phyloP scores from a whole-genome alignment of 352 stramenopile species.

The Poterioochromonas sp. region DNA sequence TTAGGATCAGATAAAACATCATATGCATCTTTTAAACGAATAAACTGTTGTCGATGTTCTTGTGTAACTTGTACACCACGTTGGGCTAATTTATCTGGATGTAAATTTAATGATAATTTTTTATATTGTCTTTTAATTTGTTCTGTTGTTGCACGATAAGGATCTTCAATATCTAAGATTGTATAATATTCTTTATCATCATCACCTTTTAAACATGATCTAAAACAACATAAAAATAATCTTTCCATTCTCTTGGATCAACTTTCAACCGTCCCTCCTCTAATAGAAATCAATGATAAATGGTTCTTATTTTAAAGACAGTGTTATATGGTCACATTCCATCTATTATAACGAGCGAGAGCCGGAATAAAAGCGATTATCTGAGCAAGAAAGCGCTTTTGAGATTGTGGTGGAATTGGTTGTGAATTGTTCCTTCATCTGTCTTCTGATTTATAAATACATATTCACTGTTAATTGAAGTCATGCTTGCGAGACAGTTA shows the following conservation, averaged over 20 bases:
- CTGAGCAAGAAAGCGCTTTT: too few relatives aligned
- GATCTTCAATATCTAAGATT: background rate
- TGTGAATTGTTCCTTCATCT: too few relatives aligned
- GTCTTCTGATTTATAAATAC: too few relatives aligned
- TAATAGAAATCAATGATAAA: too few relatives aligned
- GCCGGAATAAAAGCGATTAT: too few relatives aligned
- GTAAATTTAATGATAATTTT: background rate
- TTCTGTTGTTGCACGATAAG: background rate
- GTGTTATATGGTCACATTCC: too few relatives aligned
- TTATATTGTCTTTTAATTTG: slow-evolving; percentile 6
- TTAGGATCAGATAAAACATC: slow-evolving; percentile 23
- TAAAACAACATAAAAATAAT: slow-evolving; percentile 21
- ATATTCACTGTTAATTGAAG: too few relatives aligned
- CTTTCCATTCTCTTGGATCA: background rate
- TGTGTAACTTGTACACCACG: background rate
- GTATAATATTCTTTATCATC: slow-evolving; percentile 23
- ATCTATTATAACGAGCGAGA: too few relatives aligned
- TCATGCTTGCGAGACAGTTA: too few relatives aligned
- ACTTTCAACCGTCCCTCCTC: slow-evolving; percentile 4
- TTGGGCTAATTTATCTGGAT: slow-evolving; percentile 24
- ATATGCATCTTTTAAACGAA: slow-evolving; percentile 20
- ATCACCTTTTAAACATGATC: slow-evolving; percentile 7
- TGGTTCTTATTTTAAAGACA: too few relatives aligned
- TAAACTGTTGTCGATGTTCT: background rate
- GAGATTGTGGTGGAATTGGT: too few relatives aligned